Conservation (phyloP, 805 yeast species). For the Candida taoyuanica region DNA sequence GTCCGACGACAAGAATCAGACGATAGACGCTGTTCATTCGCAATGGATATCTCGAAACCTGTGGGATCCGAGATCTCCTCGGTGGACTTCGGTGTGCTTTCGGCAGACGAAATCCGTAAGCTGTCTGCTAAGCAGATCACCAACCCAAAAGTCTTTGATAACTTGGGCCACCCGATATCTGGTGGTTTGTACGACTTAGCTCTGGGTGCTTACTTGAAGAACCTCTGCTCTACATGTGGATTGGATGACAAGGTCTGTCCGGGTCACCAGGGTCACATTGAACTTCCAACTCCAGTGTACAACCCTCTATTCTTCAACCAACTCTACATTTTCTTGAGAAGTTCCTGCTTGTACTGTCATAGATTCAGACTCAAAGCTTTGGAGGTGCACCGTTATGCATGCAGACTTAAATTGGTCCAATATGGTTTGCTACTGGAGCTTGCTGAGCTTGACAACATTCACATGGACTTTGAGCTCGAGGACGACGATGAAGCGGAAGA, state of each 20-base stretch:
- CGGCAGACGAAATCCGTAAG: constrained; percentile 76
- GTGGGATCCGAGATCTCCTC: constrained; percentile 90
- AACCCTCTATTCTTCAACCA: constrained; percentile 93
- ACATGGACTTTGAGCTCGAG: constrained; percentile 33
- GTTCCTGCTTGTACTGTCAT: constrained; percentile 88
- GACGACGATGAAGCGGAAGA: constrained; percentile 48
- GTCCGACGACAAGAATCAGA: too few relatives aligned
- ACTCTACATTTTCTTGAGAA: constrained; percentile 76
- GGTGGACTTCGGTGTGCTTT: constrained; percentile 86
- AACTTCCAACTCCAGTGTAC: constrained; percentile 91
- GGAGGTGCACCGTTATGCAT: constrained; percentile 71
- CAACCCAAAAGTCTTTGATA: constrained; percentile 93
- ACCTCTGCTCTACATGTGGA: constrained; percentile 91
- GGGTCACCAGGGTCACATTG: constrained; percentile 98
- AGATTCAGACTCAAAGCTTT: constrained; percentile 64
- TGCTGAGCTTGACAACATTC: constrained; percentile 63
- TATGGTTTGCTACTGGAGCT: constrained; percentile 84
- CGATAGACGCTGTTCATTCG: too few relatives aligned
- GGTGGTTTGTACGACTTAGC: constrained; percentile 94
- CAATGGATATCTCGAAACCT: constrained; percentile 98
- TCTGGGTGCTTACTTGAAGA: constrained; percentile 88
- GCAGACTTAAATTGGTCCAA: constrained; percentile 79
- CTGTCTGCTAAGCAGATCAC: constrained; percentile 94
- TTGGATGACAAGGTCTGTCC: constrained; percentile 92
- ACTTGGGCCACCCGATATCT: constrained; percentile 89